Conservation (phyloP, 2,329 filamentous ascomycete species). For the Penicillium psychrosexuale region DNA sequence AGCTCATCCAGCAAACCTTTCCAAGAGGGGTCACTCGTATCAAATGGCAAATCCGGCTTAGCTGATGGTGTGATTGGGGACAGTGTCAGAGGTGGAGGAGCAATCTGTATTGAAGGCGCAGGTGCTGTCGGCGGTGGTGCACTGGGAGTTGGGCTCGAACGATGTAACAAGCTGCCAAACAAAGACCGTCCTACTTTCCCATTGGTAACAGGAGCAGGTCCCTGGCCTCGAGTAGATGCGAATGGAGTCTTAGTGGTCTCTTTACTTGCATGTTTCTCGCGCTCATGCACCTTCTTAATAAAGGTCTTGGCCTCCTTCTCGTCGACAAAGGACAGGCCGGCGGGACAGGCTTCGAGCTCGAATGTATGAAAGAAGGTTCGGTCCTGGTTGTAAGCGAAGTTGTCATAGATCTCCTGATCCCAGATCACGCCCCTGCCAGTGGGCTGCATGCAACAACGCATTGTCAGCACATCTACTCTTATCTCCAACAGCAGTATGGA, state of each 20-base stretch:
- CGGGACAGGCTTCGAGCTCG: constrained; percentile 88
- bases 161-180: constrained; percentile 50
- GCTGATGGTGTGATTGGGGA: constrained; percentile 22
- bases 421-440: constrained; percentile 82
- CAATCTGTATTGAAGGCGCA: constrained; percentile 30
- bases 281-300: constrained; percentile 94
- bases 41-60: constrained; percentile 49
- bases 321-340: constrained; percentile 86
- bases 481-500: not conserved
- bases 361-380: constrained; percentile 97
- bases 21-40: constrained; percentile 61
- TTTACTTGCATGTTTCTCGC: constrained; percentile 93
- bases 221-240: constrained; percentile 49
- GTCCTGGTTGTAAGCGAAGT: constrained; percentile 93
- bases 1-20: constrained; percentile 61
- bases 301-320: constrained; percentile 98
- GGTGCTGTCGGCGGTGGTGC: constrained; percentile 25
- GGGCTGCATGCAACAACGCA: constrained; percentile 50
- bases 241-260: constrained; percentile 78
- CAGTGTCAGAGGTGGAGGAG: constrained; percentile 35
- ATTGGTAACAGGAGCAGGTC: constrained; percentile 43
- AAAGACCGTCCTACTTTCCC: constrained; percentile 52
- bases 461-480: constrained; percentile 7
- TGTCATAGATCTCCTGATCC: constrained; percentile 97
- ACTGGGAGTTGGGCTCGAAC: constrained; percentile 44